Base-by-base conservation (phyloP, 1,284 basidiomycete species). In the Caloboletus inedulis region DNA sequence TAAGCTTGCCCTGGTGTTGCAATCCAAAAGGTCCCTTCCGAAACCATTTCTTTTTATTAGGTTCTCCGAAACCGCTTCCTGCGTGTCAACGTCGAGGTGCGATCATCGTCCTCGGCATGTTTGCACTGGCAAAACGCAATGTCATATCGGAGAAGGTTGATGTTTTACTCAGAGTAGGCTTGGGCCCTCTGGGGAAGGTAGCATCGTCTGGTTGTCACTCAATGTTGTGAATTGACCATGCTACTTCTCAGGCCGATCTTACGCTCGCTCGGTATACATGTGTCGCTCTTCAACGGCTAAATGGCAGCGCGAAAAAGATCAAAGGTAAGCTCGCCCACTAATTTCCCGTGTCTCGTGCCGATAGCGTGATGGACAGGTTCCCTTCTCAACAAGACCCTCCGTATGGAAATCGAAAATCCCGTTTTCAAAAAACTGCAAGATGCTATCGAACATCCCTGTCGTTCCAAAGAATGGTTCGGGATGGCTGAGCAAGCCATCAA, bases 401-500 rank as follows among this genome's bases (percentile, higher is more conserved):
- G 96, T 3, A 77, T 95, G 48, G 87, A 89, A 3, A 98, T 98
- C 91, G 85, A 89, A 40, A 91, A 88, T 56, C 77, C 84, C 0
- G 85, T 99, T 47, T 98, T 99, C 74, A 77, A 77, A 31, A 89
- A 89, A 60, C 77, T 99, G 4, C 83, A 90, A 62, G 86, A 89
- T 2, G 79, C 85, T 7, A 80, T 97, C 43, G 83, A 93, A 62
- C 76, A 82, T 43, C 87, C 91, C 0, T 89, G 85, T 49, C 78
- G 84, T 34, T 88, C 86, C n/a, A 90, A 86, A 60, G 92, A 95
- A 54, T 97, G 94, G 94, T 98, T 99, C 66, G 87, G 88, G 12
- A 84, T 98, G 74, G 93, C 97, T 0, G 96, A 99, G 68, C 94
- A 99, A 70, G 92, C 89, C 4, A 87, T 99, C 71, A 98, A 99